Conservation (phyloP, 2,329 filamentous ascomycete species). For the Claviceps pazoutovae region DNA sequence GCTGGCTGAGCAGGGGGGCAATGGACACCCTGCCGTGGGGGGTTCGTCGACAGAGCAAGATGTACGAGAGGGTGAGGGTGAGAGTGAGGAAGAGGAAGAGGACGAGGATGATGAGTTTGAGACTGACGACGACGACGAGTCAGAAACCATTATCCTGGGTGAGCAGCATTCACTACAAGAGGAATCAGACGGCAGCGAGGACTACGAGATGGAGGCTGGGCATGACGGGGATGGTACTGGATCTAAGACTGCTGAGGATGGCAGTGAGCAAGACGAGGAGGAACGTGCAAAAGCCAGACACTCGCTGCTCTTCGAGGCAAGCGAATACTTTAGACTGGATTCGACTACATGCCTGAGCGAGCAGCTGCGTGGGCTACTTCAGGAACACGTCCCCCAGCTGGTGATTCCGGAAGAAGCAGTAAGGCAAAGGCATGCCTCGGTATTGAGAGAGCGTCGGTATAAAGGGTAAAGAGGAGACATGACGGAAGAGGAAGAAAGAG, state of each 20-base stretch:
- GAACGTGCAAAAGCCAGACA: neutral
- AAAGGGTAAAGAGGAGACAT: neutral
- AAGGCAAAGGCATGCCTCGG: neutral
- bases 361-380: neutral
- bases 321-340: neutral
- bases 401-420: neutral
- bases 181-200: slow-evolving; percentile 1
- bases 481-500: neutral
- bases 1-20: slow-evolving; percentile 9
- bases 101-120: slow-evolving; percentile 7
- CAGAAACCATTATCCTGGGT: neutral
- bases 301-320: slow-evolving; percentile 1
- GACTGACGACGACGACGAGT: neutral
- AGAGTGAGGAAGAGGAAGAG: neutral
- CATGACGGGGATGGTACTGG: neutral
- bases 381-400: neutral
- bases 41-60: neutral
- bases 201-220: neutral
- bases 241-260: neutral
- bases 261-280: slow-evolving; percentile 1
- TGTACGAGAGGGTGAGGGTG: neutral
- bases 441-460: neutral
- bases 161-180: neutral
- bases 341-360: neutral
- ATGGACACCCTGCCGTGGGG: too few relatives aligned